A percentile compares a stretch with the other conserved stretches of the same genome.
Evolutionary conservation across 1,139 yeast species (phyloP).

Genomic region (Scheffersomyces titani): DNA sequence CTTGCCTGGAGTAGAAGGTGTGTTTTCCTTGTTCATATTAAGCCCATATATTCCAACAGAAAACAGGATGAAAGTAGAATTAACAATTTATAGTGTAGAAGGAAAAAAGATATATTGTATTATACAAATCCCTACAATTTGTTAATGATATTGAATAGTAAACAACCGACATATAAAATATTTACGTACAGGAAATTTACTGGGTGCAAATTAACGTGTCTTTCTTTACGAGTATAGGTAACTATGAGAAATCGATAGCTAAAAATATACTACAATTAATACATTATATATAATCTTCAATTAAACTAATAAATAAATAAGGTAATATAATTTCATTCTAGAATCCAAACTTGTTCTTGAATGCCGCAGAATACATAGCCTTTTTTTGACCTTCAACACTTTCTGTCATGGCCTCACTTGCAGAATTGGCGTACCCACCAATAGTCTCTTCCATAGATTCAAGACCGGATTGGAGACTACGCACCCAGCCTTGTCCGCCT

Average conservation of each 20-base stretch:
- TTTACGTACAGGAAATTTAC: neutral
- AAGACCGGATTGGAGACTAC: conserved; percentile 52
- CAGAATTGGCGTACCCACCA: conserved; percentile 57
- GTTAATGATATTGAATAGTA: conserved; percentile 1
- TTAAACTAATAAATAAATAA: too few species aligned
- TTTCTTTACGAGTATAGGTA: neutral
- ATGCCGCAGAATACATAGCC: conserved; percentile 51
- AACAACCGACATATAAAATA: conserved; percentile 1
- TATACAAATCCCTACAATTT: neutral
- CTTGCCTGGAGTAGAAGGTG: conserved; percentile 7
- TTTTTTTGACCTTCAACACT: conserved; percentile 52
- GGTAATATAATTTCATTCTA: conserved; percentile 13
- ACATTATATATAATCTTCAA: neutral
- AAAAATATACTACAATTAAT: neutral
- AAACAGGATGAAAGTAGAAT: neutral
- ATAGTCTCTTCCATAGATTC: conserved; percentile 57
- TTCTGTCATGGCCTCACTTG: conserved; percentile 57
- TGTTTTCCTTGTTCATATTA: conserved; percentile 8
- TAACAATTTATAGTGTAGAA: neutral
- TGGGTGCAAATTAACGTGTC: neutral
- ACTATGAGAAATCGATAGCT: too few species aligned
- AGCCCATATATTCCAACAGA: neutral
- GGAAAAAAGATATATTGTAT: neutral
- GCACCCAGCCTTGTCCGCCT: conserved; percentile 43
- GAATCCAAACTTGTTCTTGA: conserved; percentile 56